Evolutionary conservation across 208 protist species (phyloP), one percentile per base, ranked within the genome.

Genomic region (Cochliopodium minus): DNA sequence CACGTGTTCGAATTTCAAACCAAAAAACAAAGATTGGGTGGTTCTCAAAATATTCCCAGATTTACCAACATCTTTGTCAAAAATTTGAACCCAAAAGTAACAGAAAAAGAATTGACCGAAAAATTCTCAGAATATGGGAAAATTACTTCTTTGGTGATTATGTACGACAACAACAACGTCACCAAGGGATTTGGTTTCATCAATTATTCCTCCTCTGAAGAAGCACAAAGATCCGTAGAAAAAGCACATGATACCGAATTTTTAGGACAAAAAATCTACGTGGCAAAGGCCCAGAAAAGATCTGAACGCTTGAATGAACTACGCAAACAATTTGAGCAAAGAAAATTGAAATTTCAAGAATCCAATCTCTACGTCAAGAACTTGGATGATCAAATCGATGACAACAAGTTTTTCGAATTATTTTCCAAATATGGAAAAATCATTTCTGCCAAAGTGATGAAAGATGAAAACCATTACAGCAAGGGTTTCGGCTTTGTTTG

Each of bases 1-100:
- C 85, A 90, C 59, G 70, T 85, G 46, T 70, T 69, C 23, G 67
- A 82, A 15, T 96, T 90, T 67, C 90, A 97, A 26, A 80, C 85
- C 29, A 81, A 82, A 34, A 89, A 86, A 59, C 87, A 95, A 47
- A 82, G 92, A 57, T 71, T 86, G 43, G 73, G 76, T 1, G 73
- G 74, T 36, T 76, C 82, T 23, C 50, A 17, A 0, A 36, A 33
- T 32, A 82, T 89, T 23, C 77, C 87, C 26, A 87, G 80, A 61
- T 98, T 95, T 77, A 98, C 89, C 53, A 97, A 98, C 70, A 77
- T 97, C 20, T 98, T 92, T 77, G 86, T 97, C 53, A 97, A 97
- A 78, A 87, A 94, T 73, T 75, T 98, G 15, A 69, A 85, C 47
- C 79, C 81, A 4, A 77, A 66, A 29, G 78, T 91, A 29, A 73